Evolutionary conservation across 306 rosid species (phyloP), one percentile per base, ranked within the genome.

Genomic region (Prunus fruticosa): DNA sequence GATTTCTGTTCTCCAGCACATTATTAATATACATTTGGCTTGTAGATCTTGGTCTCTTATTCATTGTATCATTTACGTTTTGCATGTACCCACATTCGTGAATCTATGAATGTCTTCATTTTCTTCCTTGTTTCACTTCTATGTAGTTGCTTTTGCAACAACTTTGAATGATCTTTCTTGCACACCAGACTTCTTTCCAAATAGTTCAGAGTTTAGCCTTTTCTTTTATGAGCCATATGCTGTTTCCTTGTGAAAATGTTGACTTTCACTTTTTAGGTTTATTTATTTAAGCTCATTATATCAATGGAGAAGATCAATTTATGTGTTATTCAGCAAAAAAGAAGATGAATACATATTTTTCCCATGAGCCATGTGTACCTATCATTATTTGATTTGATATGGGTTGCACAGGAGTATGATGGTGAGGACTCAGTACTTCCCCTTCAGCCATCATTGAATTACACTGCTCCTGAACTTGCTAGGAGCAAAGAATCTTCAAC

Each of bases 391-490:
- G 20, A 67, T 32, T 54, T 41, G 43, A 45, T 66, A 71, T 38
- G 71, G 69, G 76, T 77, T 82, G 60, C 64, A 65, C 90, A 96
- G 99, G 99, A 96, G 82, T 96, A 96, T 81, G 99, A 96, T 61
- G 93, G 89, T 63, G 99, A 92, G 83, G 99, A 96, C 84, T 96
- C 97, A 69, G 57, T 92, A 68, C 82, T 96, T 70, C 99, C 98
- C 14, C 90, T 91, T 73, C 99, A 96, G 84, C 98, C 99, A 66
- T 88, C 97, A 3, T 86, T 96, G 75, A 87, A 92, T 81, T 96
- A 96, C 86, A 84, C 93, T 43, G 99, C 99, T 87, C 99, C 99
- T 72, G 99, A 92, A 86, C 75, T 92, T 85, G 97, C 91, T 75
- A 84, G 86, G 79, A 96, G 86, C 81, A 87, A 79, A 72, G 71